Base-by-base conservation (phyloP, 345 rosid species). In the Sonneratia alba region DNA sequence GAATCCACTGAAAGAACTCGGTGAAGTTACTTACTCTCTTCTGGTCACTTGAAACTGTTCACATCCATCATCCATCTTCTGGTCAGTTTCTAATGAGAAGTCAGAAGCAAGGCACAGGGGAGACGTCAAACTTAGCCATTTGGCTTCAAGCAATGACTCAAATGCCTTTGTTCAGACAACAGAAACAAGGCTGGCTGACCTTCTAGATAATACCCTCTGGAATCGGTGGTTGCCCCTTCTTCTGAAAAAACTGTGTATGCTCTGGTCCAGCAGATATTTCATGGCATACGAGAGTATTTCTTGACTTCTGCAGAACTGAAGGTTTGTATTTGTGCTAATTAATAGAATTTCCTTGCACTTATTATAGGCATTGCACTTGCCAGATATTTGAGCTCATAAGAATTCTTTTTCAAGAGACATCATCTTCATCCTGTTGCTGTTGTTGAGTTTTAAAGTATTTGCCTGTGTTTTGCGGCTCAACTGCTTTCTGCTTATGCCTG, bases 401-500 rank as follows among this genome's bases (percentile, higher is more conserved):
- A 5, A 57, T 24, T 8, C 63, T 32, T 24, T n/a, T 7, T 57
- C 14, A 24, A 57, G 34, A 57, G 22, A 57, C 21, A 24, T 6
- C n/a, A 8, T 2, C n/a, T 24, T 57, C n/a, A 11, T 57, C 34
- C 15, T 3, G 32, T 62, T 62, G 38, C 32, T 62, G 7, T 9
- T 11, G 32, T 62, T 37, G 13, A 27, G 37, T 34, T 62, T 62
- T 61, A 0, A 1, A 61, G 15, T 13, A n/a, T 2, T 22, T 42
- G 56, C 21, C 1, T 43, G 18, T 68, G 36, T 68, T 36, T 65
- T 81, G 87, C 96, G 89, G 97, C 91, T 91, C 86, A 93, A 93
- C 82, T 91, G 98, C 81, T 93, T 93, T 79, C 91, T 93, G 77
- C 84, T 89, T 64, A 93, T 91, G 98, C 98, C 96, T 0, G 90